A percentile compares a stretch with the other conserved stretches of the same genome.
Evolutionary conservation across 1,284 basidiomycete genomes (phyloP).

Genomic region (Malassezia sp.): DNA sequence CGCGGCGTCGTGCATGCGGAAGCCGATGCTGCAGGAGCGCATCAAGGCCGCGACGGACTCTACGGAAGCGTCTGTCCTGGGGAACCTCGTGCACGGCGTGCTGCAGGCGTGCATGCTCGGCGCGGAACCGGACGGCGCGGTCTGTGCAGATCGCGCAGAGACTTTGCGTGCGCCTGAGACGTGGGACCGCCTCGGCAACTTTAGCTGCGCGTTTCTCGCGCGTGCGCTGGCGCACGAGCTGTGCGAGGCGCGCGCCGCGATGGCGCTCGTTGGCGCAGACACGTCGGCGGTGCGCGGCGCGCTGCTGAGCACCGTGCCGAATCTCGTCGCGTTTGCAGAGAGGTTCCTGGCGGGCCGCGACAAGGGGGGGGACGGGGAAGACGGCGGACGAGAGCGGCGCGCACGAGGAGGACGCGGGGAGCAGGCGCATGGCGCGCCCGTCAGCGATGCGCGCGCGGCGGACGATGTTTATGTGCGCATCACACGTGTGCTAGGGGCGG

Average conservation of each 20-base stretch:
- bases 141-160: not conserved
- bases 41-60: constrained; percentile 24
- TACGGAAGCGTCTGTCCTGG: constrained; percentile 30
- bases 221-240: constrained; percentile 27
- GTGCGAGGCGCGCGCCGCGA: constrained; percentile 20
- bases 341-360: constrained; percentile 22
- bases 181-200: constrained; percentile 36
- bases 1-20: constrained; percentile 34
- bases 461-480: constrained; percentile 16
- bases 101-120: constrained; percentile 38
- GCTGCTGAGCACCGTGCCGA: constrained; percentile 21
- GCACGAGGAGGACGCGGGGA: constrained; percentile 6
- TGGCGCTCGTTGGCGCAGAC: constrained; percentile 25
- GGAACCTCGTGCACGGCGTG: constrained; percentile 39
- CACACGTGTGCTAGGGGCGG: constrained; percentile 55
- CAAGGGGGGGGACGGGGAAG: too few species aligned
- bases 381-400: too few species aligned
- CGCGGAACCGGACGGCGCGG: not conserved
- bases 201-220: constrained; percentile 26
- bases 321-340: constrained; percentile 32
- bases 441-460: constrained; percentile 2
- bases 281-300: constrained; percentile 17
- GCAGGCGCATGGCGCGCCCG: not conserved
- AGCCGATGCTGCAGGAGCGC: constrained; percentile 33
- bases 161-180: constrained; percentile 52